Evolutionary conservation across 129 eudicot species (phyloP), one percentile per base, ranked within the genome.

Genomic region (Silybum marianum): DNA sequence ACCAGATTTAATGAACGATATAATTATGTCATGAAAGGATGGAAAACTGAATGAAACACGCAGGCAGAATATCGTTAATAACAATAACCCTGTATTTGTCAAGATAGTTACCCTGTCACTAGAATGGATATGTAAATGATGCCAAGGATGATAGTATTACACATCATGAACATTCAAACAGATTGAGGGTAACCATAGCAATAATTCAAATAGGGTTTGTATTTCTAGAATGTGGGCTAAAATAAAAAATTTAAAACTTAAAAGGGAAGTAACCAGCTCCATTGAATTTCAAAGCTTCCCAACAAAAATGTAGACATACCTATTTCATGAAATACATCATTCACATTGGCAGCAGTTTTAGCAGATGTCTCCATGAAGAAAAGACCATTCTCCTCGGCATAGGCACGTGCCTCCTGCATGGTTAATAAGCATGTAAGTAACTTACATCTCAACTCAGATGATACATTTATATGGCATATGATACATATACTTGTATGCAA

Each of bases 311-410:
- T 19, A 7, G 9, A 74, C 88, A 28, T 51, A 95, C 97, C 97
- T 83, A 92, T 95, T 86, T 92, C 97, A 76, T 92, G 84, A 83
- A 95, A 95, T 32, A 90, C 81, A 24, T 92, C 98, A 82, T 94
- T 89, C 39, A 95, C 97, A 85, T 94, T 94, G 23, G 78, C 88
- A 58, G 98, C 94, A 62, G 97, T 92, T 85, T 95, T 95, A 34
- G 96, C 98, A 76, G 96, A 92, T 70, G 48, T 40, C 48, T 40
- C 48, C 48, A 40, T 40, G 48, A 40, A 40, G 13, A 40, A 40
- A 40, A 40, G 94, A 62, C 90, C 96, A 82, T 95, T 95, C 72
- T 90, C 97, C 54, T 92, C 97, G 0, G 48, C 48, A 40, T 40
- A 40, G 13, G 13, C 48, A 9, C 48, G 48, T 40, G 48, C 48